Evolutionary conservation across 345 rosid species (phyloP).

Genomic region (rapeseed (Brassica napus)): DNA sequence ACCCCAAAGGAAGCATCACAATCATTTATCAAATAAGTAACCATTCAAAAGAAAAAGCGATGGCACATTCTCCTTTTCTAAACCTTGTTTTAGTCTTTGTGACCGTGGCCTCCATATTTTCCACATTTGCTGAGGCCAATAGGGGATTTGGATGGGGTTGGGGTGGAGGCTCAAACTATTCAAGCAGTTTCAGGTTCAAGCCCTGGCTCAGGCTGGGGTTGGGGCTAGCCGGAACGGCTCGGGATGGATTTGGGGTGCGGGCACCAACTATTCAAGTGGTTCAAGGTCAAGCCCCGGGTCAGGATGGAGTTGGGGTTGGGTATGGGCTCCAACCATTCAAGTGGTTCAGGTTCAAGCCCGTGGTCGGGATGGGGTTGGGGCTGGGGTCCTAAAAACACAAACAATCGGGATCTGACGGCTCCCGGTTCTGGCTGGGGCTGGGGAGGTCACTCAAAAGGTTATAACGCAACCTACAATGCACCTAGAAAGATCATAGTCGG

Average conservation of each 20-base stretch:
- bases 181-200: conserved; percentile 34
- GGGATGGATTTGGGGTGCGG: conserved; percentile 31
- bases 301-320: conserved; percentile 36
- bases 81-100: conserved; percentile 18
- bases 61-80: conserved; percentile 20
- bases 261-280: conserved; percentile 37
- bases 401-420: conserved; percentile 14
- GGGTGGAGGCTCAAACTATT: conserved; percentile 38
- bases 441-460: conserved; percentile 30
- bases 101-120: conserved; percentile 11
- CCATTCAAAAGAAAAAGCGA: neutral
- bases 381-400: conserved; percentile 6
- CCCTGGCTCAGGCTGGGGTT: conserved; percentile 21
- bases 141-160: conserved; percentile 37
- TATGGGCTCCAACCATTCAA: conserved; percentile 31
- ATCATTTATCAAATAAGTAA: conserved; percentile 15
- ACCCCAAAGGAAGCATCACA: conserved; percentile 10
- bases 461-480: conserved; percentile 16
- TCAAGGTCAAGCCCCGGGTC: conserved; percentile 15
- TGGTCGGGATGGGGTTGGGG: conserved; percentile 28
- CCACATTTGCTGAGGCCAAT: conserved; percentile 31
- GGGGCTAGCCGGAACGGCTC: conserved; percentile 14
- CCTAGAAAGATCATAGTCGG: conserved; percentile 60
- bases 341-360: conserved; percentile 16
- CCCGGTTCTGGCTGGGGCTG: conserved; percentile 19